Evolutionary conservation across 805 yeast genomes (phyloP), one percentile per base, ranked within the genome.

Genomic region (Nakazawaea peltata): DNA sequence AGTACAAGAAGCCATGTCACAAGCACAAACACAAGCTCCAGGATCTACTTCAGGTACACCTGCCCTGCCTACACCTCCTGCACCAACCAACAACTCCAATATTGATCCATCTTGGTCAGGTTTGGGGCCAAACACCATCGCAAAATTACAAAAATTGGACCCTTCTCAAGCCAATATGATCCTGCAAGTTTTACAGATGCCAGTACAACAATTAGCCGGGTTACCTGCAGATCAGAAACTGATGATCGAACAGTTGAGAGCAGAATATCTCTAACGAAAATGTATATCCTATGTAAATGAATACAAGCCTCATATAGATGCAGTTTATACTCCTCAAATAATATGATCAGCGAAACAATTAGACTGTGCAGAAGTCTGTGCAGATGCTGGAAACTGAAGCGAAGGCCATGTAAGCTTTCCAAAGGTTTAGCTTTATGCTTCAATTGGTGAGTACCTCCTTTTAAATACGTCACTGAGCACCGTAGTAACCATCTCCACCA

Each of bases 121-220:
- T 19, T 54, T 75, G 24, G 69, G 78, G 28, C 61, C 61, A 30
- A 56, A 57, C 34, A 65, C 80, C 3, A 67, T 65, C 39, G 57
- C 59, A 15, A 78, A 74, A 51, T 57, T 79, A 27, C 53, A 67
- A 15, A 56, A 59, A 19, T 54, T 80, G 41, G 69, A 77, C 8
- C 69, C 67, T 24, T 69, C 71, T 31, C 82, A 79, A 52, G 81
- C 81, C 19, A 63, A 65, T 37, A 56, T 71, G 45, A 63, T 73
- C 28, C 72, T 69, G 14, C 78, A 72, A 50, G 75, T 73, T 10
- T 57, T 73, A 41, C 57, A 66, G 31, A 54, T 73, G 43, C 61
- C 74, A 0, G 63, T 63, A 4, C 71, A 68, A 25, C 78, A 73
- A 45, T 61, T 73, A 30, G 58, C 61, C 26, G 53, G 59, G 10